Conservation (phyloP, 176 grass and related monocot species). For the Oryza glumipatula region DNA sequence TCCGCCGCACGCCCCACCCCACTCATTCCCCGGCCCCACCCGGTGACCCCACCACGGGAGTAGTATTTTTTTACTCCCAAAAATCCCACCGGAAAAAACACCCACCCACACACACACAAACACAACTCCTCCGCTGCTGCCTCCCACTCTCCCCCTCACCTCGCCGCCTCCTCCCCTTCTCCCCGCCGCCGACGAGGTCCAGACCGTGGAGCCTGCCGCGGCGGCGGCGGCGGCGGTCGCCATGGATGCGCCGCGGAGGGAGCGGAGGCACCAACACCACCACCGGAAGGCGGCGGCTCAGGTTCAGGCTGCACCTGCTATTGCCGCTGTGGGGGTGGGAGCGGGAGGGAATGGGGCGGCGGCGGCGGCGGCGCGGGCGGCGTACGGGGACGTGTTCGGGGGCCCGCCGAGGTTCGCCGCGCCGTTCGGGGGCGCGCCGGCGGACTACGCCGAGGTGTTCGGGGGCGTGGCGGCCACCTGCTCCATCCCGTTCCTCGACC, state of each 20-base stretch:
- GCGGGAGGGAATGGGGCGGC: not conserved
- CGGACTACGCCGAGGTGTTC: slow-evolving; percentile 84
- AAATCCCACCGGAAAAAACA: slow-evolving; percentile 15
- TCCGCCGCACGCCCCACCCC: not conserved
- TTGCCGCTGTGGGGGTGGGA: not conserved
- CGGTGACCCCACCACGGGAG: too few relatives aligned
- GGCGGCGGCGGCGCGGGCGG: slow-evolving; percentile 21
- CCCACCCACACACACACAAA: too few relatives aligned
- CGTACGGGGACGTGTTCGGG: slow-evolving; percentile 80
- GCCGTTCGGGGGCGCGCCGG: slow-evolving; percentile 48
- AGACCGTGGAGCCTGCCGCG: not conserved
- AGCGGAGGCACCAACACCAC: slow-evolving; percentile 26
- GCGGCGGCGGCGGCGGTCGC: not conserved
- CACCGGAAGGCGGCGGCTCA: slow-evolving; percentile 42
- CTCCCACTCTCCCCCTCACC: slow-evolving; percentile 8
- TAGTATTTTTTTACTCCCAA: slow-evolving; percentile 18
- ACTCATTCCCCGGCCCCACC: not conserved
- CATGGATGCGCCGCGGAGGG: slow-evolving; percentile 63
- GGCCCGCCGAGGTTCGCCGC: slow-evolving; percentile 63
- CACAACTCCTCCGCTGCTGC: not conserved
- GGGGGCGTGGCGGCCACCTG: slow-evolving; percentile 62
- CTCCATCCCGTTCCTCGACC: slow-evolving; percentile 91
- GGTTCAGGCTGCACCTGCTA: not conserved
- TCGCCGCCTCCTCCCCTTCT: not conserved
- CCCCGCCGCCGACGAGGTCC: not conserved